These are phyloP conservation scores for Leersia perrieri DNA, from an alignment of 176 grass and related monocot genomes.

Conservation along the genomic window DNA sequence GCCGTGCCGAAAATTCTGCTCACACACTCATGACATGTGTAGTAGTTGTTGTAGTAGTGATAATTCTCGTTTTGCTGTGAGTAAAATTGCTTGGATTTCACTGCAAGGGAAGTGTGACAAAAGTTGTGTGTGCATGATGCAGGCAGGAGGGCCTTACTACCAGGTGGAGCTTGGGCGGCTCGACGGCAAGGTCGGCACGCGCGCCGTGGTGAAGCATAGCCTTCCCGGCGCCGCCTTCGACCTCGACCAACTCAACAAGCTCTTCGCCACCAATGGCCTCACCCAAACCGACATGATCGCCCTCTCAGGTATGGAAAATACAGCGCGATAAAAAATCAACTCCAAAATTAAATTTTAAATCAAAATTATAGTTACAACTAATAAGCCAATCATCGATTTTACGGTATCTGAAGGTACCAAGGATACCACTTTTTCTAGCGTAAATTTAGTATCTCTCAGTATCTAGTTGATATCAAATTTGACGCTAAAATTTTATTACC, in stretches of 20 bases:
- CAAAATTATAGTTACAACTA: too few species aligned
- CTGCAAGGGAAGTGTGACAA: background rate
- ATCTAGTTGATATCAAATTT: too few species aligned
- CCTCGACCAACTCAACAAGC: conserved; percentile 65
- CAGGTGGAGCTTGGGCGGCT: conserved; percentile 77
- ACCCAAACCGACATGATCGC: conserved; percentile 89
- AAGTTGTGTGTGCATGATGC: background rate
- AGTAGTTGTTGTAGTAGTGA: too few species aligned
- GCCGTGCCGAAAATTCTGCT: conserved; percentile 9
- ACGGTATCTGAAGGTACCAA: too few species aligned
- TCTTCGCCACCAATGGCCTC: conserved; percentile 74
- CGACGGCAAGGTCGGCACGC: conserved; percentile 69
- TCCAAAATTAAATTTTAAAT: too few species aligned
- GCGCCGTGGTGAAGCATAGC: conserved; percentile 73
- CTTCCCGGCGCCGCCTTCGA: conserved; percentile 54
- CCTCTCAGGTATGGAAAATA: conserved; percentile 47
- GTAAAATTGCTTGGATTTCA: background rate
- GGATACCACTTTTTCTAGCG: too few species aligned
- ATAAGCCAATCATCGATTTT: too few species aligned
- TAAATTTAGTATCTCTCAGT: too few species aligned
- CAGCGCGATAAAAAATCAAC: too few species aligned
- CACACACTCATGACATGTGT: background rate
- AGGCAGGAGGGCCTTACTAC: conserved; percentile 66
- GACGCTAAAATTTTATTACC: too few species aligned
- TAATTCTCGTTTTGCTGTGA: too few species aligned